These are phyloP conservation scores for Phaeosphaeriaceae sp. DNA, from an alignment of 2,329 filamentous ascomycete species.

Conservation along the genomic window DNA sequence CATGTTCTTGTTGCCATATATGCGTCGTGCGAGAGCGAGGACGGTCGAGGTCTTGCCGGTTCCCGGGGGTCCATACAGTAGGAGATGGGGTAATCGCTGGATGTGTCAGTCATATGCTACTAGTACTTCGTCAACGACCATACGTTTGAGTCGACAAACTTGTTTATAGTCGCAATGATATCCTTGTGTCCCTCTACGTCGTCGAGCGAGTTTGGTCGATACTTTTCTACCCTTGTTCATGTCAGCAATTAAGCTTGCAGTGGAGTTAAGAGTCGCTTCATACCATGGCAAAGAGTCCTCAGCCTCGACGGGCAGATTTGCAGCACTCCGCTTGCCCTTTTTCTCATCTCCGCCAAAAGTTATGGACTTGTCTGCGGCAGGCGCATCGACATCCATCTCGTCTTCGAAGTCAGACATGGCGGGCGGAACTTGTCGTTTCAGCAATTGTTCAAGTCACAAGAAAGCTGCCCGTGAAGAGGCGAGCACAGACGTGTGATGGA, in stretches of 20 bases:
- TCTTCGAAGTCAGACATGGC: constrained; percentile 67
- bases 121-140: constrained; percentile 4
- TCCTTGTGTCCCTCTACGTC: constrained; percentile 98
- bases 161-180: constrained; percentile 96
- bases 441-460: not conserved
- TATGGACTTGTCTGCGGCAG: constrained; percentile 58
- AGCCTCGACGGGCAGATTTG: constrained; percentile 91
- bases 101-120: not conserved
- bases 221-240: constrained; percentile 85
- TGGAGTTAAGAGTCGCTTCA: constrained; percentile 10
- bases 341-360: constrained; percentile 77
- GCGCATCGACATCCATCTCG: constrained; percentile 71
- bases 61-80: constrained; percentile 94
- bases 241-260: constrained; percentile 4
- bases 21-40: constrained; percentile 87
- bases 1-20: constrained; percentile 92
- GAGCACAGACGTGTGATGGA: not conserved
- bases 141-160: constrained; percentile 91
- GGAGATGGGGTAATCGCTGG: constrained; percentile 85
- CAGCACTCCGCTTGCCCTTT: constrained; percentile 91
- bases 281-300: constrained; percentile 95
- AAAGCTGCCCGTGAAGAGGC: not conserved
- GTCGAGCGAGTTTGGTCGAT: constrained; percentile 83
- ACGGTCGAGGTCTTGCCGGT: constrained; percentile 98
- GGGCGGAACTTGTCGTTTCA: not conserved